A percentile compares a stretch with the other conserved stretches of the same genome.
Conservation (phyloP, 805 yeast genomes). For the Kregervanrija pseudodelftensis region DNA sequence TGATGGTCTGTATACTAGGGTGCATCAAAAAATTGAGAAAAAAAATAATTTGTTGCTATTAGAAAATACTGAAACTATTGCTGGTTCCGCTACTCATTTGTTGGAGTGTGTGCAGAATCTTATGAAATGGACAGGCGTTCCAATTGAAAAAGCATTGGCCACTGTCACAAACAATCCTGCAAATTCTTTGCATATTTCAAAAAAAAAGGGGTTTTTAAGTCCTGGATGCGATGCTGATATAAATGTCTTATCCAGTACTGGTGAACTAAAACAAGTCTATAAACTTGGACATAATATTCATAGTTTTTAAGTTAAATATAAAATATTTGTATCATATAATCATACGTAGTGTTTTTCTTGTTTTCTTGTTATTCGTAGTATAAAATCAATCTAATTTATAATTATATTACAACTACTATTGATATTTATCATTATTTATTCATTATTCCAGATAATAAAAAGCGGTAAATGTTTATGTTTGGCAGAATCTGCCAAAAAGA, state of each 20-base stretch:
- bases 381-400: too few species aligned
- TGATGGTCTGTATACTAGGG: constrained; percentile 51
- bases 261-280: constrained; percentile 41
- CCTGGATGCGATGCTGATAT: constrained; percentile 53
- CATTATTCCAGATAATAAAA: too few species aligned
- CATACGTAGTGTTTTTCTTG: too few species aligned
- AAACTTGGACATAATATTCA: constrained; percentile 37
- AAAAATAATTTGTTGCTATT: constrained; percentile 39
- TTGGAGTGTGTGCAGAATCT: constrained; percentile 45
- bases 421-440: too few species aligned
- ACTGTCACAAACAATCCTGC: constrained; percentile 52
- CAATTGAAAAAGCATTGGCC: constrained; percentile 46
- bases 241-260: constrained; percentile 36
- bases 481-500: too few species aligned
- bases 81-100: constrained; percentile 54
- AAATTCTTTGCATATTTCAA: constrained; percentile 34
- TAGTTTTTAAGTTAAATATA: constrained; percentile 1
- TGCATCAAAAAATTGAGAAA: constrained; percentile 39
- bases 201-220: constrained; percentile 42
- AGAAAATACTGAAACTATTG: constrained; percentile 50
- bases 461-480: too few species aligned
- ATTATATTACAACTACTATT: too few species aligned
- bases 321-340: too few species aligned
- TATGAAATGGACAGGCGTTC: constrained; percentile 40
- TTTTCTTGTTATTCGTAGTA: too few species aligned